Evolutionary conservation across 2,329 filamentous ascomycete genomes (phyloP).

Genomic region (Alternaria brassicicola): DNA sequence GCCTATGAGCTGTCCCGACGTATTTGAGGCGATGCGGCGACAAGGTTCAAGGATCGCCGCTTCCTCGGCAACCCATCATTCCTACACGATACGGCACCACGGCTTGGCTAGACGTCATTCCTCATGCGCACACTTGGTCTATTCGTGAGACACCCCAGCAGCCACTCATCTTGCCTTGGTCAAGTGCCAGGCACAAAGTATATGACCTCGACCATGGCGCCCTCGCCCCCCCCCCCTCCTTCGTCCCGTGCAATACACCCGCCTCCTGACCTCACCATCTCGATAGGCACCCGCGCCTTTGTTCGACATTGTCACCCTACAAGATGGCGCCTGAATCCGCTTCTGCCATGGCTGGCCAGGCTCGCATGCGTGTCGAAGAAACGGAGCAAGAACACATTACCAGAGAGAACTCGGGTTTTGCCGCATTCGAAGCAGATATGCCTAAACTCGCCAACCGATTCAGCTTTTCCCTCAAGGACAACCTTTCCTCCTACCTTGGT

Average conservation of each 20-base stretch:
- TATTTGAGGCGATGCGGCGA: not conserved
- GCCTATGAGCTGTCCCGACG: not conserved
- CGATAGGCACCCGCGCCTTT: conserved; percentile 30
- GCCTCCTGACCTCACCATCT: conserved; percentile 41
- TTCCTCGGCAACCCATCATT: conserved; percentile 10
- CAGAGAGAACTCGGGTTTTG: conserved; percentile 36
- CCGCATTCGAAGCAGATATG: conserved; percentile 47
- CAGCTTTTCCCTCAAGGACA: conserved; percentile 48
- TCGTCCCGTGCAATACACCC: conserved; percentile 42
- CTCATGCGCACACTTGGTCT: conserved; percentile 19
- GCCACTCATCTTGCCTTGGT: conserved; percentile 18
- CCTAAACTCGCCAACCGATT: conserved; percentile 42
- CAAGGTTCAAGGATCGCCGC: conserved; percentile 5
- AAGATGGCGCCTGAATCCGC: conserved; percentile 38
- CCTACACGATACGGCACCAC: conserved; percentile 2
- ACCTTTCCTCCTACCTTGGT: conserved; percentile 48
- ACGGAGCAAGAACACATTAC: conserved; percentile 43
- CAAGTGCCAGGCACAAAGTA: conserved; percentile 24
- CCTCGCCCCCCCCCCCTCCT: conserved; percentile 19
- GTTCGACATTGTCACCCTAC: conserved; percentile 15
- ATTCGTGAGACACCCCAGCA: conserved; percentile 15
- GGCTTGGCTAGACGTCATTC: conserved; percentile 18
- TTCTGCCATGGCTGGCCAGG: conserved; percentile 36
- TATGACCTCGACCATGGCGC: conserved; percentile 25
- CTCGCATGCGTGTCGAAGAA: conserved; percentile 40